phyloP scores from a whole-genome alignment of 768 basidiomycete genomes.

The Lentinula boryana region DNA sequence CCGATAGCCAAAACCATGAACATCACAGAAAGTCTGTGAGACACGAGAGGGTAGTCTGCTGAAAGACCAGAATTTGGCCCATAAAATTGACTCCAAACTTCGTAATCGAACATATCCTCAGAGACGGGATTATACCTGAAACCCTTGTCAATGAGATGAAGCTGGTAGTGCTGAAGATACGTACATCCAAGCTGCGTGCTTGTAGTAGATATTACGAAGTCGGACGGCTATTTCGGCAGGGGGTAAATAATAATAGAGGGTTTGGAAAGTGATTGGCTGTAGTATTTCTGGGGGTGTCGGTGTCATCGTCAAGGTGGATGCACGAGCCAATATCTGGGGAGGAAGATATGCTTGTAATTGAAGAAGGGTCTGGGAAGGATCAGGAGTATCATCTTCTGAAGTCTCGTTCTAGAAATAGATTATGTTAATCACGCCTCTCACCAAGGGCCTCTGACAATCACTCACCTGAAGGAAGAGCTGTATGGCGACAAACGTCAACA shows the following conservation, averaged over 20 bases:
- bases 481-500: slow-evolving; percentile 8
- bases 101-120: slow-evolving; percentile 51
- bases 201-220: slow-evolving; percentile 55
- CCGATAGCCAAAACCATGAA: slow-evolving; percentile 68
- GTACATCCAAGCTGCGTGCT: slow-evolving; percentile 69
- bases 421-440: slow-evolving; percentile 4
- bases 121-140: slow-evolving; percentile 64
- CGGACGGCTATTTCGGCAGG: slow-evolving; percentile 52
- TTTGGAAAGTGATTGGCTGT: slow-evolving; percentile 46
- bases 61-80: slow-evolving; percentile 34
- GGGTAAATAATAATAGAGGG: slow-evolving; percentile 68
- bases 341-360: slow-evolving; percentile 52
- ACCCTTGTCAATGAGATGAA: not conserved
- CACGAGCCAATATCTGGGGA: slow-evolving; percentile 55
- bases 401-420: slow-evolving; percentile 47
- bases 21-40: slow-evolving; percentile 58
- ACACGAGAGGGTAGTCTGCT: slow-evolving; percentile 43
- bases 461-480: slow-evolving; percentile 74
- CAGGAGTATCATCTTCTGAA: slow-evolving; percentile 47
- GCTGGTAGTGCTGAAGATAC: slow-evolving; percentile 10
- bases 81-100: slow-evolving; percentile 57
- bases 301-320: slow-evolving; percentile 61
- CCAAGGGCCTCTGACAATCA: not conserved
- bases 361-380: slow-evolving; percentile 37
- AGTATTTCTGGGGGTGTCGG: slow-evolving; percentile 24